Conservation (phyloP, 2,329 filamentous ascomycete species). For the Fusarium agapanthi region DNA sequence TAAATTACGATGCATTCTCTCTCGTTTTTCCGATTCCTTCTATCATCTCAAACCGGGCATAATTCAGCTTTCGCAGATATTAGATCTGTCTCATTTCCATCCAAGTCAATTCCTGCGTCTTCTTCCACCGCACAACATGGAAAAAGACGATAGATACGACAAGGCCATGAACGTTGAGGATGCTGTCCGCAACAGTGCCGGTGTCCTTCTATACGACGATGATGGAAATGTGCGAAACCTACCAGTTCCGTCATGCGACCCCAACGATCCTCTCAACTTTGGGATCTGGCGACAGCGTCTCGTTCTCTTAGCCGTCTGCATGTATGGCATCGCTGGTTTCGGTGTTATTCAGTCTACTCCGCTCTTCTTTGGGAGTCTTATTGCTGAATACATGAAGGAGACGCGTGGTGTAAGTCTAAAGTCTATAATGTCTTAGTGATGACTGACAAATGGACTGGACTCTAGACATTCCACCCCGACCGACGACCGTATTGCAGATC, state of each 20-base stretch:
- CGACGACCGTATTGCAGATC: not conserved
- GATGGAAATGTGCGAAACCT: not conserved
- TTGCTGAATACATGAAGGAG: not conserved
- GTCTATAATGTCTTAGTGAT: rapidly evolving
- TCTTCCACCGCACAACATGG: not conserved
- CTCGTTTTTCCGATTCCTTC: rapidly evolving
- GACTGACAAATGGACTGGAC: not conserved
- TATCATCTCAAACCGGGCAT: not conserved
- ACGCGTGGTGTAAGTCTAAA: not conserved
- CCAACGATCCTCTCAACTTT: not conserved
- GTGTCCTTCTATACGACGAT: not conserved
- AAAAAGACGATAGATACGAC: not conserved
- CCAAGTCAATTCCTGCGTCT: not conserved
- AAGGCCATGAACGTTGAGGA: not conserved
- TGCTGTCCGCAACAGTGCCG: not conserved
- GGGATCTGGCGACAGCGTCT: not conserved
- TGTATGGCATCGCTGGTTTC: not conserved
- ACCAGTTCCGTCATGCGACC: not conserved
- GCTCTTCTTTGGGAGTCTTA: not conserved
- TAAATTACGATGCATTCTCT: not conserved
- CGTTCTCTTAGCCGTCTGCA: not conserved
- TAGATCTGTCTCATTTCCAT: rapidly evolving
- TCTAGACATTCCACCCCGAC: not conserved
- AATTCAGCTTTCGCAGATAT: not conserved
- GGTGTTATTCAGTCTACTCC: not conserved